Evolutionary conservation across 345 rosid genomes (phyloP), one percentile per base, ranked within the genome.

Genomic region (Gossypium australe): DNA sequence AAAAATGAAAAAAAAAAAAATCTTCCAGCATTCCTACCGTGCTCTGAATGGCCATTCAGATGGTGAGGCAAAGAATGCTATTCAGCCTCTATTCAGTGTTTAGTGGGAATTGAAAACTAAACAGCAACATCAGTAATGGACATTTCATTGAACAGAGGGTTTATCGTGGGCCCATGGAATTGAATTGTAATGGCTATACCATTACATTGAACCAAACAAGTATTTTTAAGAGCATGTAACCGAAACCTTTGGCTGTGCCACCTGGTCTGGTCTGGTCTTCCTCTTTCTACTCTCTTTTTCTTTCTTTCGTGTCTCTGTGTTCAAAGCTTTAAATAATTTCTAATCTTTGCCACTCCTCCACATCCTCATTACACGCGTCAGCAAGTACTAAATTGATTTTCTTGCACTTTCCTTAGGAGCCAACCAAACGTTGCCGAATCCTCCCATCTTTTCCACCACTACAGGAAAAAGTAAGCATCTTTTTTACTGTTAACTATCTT

Each of bases 361-460:
- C 27, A 7, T 3, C 1, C 66, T 22, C 67, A 16, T 24, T 57
- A 58, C 75, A 60, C 76, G 68, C 58, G 76, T 73, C 76, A 12
- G 24, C 11, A 25, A 4, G 14, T 27, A 60, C 18, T 13, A 8
- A 11, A 11, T 10, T 16, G 25, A 25, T 75, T 75, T 65, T 38
- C 77, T 52, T 41, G 8, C 24, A 14, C 11, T 65, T 66, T 75
- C 67, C 67, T 7, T n/a, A 66, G 65, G 27, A 41, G 64, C 77
- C 77, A 74, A 51, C 62, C 77, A 63, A 74, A 74, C 77, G 51
- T n/a, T 34, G 22, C 18, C 8, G 14, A n/a, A n/a, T 0, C 29
- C 20, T 13, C 25, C 53, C 44, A 57, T 9, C 78, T 49, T 34
- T 70, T 79, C 76, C 64, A 78, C 51, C 29, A 41, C 71, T 44